These are phyloP conservation scores for Angomonas ambiguus DNA, from an alignment of 208 protist genomes.

Conservation along the genomic window DNA sequence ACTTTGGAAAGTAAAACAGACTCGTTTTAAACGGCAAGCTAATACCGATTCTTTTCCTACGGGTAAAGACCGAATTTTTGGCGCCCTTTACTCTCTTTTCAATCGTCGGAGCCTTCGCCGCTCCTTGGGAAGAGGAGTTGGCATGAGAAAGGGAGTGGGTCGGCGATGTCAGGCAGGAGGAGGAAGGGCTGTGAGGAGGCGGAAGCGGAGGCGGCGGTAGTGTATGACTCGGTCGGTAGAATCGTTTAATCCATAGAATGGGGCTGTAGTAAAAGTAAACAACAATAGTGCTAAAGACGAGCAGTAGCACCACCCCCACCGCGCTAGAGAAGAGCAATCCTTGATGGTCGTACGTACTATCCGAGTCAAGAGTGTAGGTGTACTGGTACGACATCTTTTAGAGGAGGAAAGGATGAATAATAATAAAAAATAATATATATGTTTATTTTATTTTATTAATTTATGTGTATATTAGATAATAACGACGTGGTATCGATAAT, in stretches of 20 bases:
- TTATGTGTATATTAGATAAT: no score
- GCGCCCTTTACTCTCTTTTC: neutral
- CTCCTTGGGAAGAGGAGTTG: neutral
- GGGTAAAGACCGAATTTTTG: neutral
- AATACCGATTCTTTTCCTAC: neutral
- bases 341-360: conserved; percentile 70
- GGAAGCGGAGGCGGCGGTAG: neutral
- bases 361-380: neutral
- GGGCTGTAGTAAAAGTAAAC: conserved; percentile 32
- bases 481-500: no score
- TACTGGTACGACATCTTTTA: conserved; percentile 3
- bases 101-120: neutral
- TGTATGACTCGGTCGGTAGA: conserved; percentile 80
- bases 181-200: neutral
- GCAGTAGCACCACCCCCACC: conserved; percentile 26
- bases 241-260: conserved; percentile 65
- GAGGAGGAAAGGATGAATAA: no score
- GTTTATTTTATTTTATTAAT: conserved; percentile 7
- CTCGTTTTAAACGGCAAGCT: neutral
- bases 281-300: conserved; percentile 29
- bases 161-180: neutral
- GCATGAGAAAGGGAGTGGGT: neutral
- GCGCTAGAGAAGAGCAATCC: conserved; percentile 60
- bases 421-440: conserved; percentile 6
- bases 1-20: neutral